Conservation (phyloP, 495 filamentous ascomycete genomes). For the Penicillium alfredii region DNA sequence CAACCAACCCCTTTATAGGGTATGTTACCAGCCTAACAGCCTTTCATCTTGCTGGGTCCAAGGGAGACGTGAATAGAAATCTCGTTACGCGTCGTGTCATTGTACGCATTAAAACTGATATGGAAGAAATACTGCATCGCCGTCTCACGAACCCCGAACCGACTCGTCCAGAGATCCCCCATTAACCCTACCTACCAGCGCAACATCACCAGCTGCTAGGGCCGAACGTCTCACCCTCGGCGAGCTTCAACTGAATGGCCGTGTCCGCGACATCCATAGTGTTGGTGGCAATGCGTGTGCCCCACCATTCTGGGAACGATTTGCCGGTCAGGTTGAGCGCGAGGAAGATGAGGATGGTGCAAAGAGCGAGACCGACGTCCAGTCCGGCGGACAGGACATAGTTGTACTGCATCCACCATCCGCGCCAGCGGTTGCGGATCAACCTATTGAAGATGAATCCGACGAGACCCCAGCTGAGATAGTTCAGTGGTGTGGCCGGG, state of each 20-base stretch:
- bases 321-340: conserved; percentile 51
- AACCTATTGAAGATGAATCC: conserved; percentile 63
- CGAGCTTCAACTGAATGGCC: conserved; percentile 29
- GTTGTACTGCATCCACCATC: conserved; percentile 77
- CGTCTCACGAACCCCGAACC: no score
- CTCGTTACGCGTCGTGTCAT: no score
- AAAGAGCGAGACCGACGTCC: conserved; percentile 60
- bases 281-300: conserved; percentile 44
- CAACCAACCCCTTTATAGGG: no score
- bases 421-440: conserved; percentile 54
- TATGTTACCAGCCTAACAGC: no score
- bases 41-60: no score
- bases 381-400: conserved; percentile 69
- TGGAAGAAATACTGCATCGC: no score
- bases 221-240: conserved; percentile 53
- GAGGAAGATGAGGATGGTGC: conserved; percentile 67
- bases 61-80: no score
- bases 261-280: conserved; percentile 40
- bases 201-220: conserved; percentile 49
- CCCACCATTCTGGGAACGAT: conserved; percentile 59
- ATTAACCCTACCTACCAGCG: no score
- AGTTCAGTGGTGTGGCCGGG: conserved; percentile 50
- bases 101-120: conserved; percentile 3
- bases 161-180: no score
- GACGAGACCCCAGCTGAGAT: conserved; percentile 59